Evolutionary conservation across 2,329 filamentous ascomycete species (phyloP).

Genomic region (Huntiella moniliformis): DNA sequence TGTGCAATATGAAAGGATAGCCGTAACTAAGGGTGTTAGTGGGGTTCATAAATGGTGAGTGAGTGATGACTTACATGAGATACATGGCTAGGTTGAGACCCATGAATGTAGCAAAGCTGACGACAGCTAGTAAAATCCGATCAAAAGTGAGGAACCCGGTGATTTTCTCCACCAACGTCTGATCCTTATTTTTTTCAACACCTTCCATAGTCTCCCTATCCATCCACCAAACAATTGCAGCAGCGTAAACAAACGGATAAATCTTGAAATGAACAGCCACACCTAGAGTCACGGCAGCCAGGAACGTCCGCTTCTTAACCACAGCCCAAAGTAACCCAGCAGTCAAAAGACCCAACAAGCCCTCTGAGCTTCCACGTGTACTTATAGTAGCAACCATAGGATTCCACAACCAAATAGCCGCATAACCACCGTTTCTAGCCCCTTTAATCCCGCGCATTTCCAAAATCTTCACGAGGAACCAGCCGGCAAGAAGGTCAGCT

Average conservation of each 20-base stretch:
- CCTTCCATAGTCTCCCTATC: constrained; percentile 31
- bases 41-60: neutral
- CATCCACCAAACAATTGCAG: constrained; percentile 65
- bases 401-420: constrained; percentile 83
- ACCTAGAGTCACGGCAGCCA: constrained; percentile 62
- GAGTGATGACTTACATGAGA: constrained; percentile 32
- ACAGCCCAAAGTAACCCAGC: constrained; percentile 71
- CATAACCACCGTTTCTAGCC: constrained; percentile 49
- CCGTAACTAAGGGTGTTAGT: constrained; percentile 41
- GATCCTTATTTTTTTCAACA: constrained; percentile 4
- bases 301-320: constrained; percentile 35
- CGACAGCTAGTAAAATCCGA: constrained; percentile 38
- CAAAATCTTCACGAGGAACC: constrained; percentile 20
- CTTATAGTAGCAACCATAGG: constrained; percentile 97
- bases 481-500: constrained; percentile 65
- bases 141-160: constrained; percentile 30
- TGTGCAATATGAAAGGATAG: constrained; percentile 66
- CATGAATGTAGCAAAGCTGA: constrained; percentile 56
- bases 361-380: constrained; percentile 85
- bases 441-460: constrained; percentile 25
- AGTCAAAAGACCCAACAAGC: constrained; percentile 68
- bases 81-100: constrained; percentile 66
- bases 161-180: constrained; percentile 14
- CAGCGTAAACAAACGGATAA: constrained; percentile 90
- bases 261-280: constrained; percentile 94